These are phyloP conservation scores for Dendrobium officinale DNA, from an alignment of 106 monocot species.

Conservation along the genomic window DNA sequence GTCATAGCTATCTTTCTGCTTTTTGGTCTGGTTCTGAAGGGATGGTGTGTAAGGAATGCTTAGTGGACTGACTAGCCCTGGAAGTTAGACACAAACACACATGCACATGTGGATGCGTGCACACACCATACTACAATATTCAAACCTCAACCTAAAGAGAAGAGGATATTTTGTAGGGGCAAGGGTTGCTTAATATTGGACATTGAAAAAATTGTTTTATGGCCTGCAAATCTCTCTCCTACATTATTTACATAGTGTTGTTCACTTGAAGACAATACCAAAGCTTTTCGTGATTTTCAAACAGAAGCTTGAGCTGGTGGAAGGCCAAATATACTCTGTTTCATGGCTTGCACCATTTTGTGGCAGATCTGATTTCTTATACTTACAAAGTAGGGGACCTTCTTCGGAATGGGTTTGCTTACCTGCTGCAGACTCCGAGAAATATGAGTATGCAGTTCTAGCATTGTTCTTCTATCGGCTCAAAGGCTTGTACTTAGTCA, in stretches of 20 bases:
- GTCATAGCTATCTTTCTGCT: too few relatives aligned
- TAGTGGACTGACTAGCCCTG: too few relatives aligned
- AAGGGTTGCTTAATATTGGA: neutral
- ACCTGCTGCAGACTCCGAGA: constrained; percentile 18
- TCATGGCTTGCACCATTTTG: constrained; percentile 56
- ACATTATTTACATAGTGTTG: neutral
- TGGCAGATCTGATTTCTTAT: constrained; percentile 32
- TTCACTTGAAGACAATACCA: neutral
- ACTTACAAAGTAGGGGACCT: constrained; percentile 84
- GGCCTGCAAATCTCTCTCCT: neutral
- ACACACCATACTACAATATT: neutral
- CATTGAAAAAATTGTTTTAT: neutral
- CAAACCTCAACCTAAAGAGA: neutral
- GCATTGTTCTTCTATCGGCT: neutral
- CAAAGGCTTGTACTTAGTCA: neutral
- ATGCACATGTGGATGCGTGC: neutral
- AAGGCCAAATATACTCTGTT: constrained; percentile 87
- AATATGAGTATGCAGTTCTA: constrained; percentile 60
- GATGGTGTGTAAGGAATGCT: too few relatives aligned
- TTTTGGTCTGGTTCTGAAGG: too few relatives aligned
- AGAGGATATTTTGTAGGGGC: neutral
- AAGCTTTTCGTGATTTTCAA: neutral
- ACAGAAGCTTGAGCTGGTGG: constrained; percentile 82
- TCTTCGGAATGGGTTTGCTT: constrained; percentile 55
- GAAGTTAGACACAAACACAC: neutral